phyloP scores from a whole-genome alignment of 2,329 filamentous ascomycete genomes.

The Fusarium mundagurra region DNA sequence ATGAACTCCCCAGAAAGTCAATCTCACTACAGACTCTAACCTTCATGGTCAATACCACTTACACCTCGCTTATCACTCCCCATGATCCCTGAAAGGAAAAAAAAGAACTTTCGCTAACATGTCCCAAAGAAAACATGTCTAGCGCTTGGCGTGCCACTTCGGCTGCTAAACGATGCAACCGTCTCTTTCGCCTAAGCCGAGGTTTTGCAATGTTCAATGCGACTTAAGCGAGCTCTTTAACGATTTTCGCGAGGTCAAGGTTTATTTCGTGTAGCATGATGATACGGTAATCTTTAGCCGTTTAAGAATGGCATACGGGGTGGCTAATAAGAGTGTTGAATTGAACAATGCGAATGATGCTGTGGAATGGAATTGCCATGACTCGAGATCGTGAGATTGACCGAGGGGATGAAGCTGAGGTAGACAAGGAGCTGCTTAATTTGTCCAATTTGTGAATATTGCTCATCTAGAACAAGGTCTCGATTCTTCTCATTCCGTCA shows the following conservation, averaged over 20 bases:
- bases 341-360: background rate
- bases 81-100: background rate
- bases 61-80: conserved; percentile 29
- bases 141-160: conserved; percentile 26
- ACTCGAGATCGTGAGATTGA: no score
- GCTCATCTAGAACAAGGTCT: background rate
- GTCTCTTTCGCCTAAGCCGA: conserved; percentile 29
- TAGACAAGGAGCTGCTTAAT: background rate
- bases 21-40: background rate
- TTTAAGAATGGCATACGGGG: background rate
- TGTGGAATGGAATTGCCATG: background rate
- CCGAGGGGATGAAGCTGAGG: background rate
- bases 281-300: background rate
- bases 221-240: conserved; percentile 8
- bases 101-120: conserved; percentile 6
- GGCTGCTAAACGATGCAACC: conserved; percentile 42
- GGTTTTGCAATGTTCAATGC: background rate
- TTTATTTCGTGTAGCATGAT: conserved; percentile 16
- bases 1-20: background rate
- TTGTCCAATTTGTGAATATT: accelerated
- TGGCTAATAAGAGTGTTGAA: background rate
- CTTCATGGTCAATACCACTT: background rate
- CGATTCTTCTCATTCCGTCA: background rate
- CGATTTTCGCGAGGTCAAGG: conserved; percentile 4
- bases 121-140: background rate